Base-by-base conservation (phyloP, 768 basidiomycete genomes). In the Dioszegia aurantiaca region DNA sequence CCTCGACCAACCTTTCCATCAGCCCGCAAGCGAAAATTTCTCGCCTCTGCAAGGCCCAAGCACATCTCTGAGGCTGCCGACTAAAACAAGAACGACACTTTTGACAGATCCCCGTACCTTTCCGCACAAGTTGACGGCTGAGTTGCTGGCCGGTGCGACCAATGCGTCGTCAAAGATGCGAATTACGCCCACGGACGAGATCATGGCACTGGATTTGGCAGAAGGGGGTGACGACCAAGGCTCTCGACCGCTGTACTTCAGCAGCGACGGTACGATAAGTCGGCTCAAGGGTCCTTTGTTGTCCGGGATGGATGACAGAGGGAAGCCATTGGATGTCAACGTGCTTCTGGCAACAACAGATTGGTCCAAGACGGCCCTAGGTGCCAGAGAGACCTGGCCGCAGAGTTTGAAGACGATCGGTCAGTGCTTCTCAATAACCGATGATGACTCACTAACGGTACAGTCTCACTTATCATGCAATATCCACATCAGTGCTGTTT, bases 401-500 rank as follows among this genome's bases (percentile, higher is more conserved):
- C 69, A 73, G 42, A 68, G 65, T 47, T 49, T 76, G 36, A 68
- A 66, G 27, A 70, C 72, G 2, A 59, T 62, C 24, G 58, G 68
- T 67, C 24, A 59, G 66, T 60, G 16, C 46, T 19, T 2, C 28
- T 23, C 24, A 26, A 23, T 6, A 12, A 26, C 17, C 17, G 12
- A 16, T 26, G n/a, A n/a, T 27, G 26, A 11, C 27, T n/a, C 21
- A 31, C 48, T 56, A 23, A 57, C 23, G 21, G 2, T 40, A 11
- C 47, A 67, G 65, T 61, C 1, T 61, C 63, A 5, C 46, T 47
- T 33, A 55, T 65, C 31, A 64, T 72, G 63, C 58, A 67, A 33
- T 72, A 72, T 39, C 70, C 70, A 10, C 65, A 69, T 47, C 70
- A 67, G 49, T 70, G 70, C 37, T 70, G 63, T 41, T 42, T 76